Base-by-base conservation (phyloP, 371 early-diverging fungal species). In the Apophysomyces sp. region DNA sequence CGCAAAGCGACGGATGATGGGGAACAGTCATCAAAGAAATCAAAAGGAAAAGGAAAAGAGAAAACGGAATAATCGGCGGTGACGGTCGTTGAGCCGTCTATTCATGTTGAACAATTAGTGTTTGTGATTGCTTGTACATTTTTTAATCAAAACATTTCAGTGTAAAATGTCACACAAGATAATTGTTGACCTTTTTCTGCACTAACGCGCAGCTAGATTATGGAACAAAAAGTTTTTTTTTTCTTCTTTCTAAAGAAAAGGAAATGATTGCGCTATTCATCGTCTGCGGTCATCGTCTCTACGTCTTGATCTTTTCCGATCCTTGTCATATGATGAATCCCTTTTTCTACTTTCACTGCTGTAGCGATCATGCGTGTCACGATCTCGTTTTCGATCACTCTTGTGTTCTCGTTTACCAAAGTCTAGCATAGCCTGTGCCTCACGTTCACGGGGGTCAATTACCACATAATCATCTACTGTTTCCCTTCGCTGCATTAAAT, bases 401-500 rank as follows among this genome's bases (percentile, higher is more conserved):
- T 70, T 71, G 15, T 57, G 28, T 26, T 66, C 55, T 13, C 70
- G 57, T 30, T 49, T 55, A 13, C 59, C 57, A 34, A 57, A 41
- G 4, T 68, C 67, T n/a, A 67, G 51, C 13, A 67, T 68, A 0
- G 75, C 76, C 55, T 80, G 67, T 15, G 76, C 76, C 36, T 76
- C 73, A 36, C 77, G 67, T 15, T 74, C 75, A 13, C 84, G 71
- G 9, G 93, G 91, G 62, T 92, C 93, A 68, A 91, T 88, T 12
- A 92, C 92, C 5, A 89, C 75, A 66, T 88, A 91, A 56, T 90
- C 92, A 62, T 92, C 86, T 1, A 87, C 80, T 4, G 79, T 78
- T 40, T 89, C 89, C 15, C 77, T 77, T 39, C 84, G 76, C 28
- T 85, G 79, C 63, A 84, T 78, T 15, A 85, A 51, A 58, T 87